Base-by-base conservation (phyloP, 1,284 basidiomycete genomes). In the Trametes hirsuta region DNA sequence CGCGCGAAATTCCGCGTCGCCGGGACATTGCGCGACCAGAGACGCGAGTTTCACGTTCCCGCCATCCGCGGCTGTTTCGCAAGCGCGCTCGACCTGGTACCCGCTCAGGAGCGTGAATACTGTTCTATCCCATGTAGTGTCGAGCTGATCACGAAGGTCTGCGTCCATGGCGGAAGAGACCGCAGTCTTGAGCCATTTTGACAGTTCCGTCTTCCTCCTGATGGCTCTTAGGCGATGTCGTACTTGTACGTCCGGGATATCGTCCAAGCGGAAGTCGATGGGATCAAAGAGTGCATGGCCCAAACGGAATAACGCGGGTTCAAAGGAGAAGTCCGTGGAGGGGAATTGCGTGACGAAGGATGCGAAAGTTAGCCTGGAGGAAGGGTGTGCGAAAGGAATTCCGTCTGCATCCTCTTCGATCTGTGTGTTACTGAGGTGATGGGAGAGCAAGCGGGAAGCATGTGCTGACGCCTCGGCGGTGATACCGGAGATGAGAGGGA, bases 281-380 rank as follows among this genome's bases (percentile, higher is more conserved):
- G 85, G 82, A 75, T 99, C 97, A 71, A 98, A 99, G 0, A 99
- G 81, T 0, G 94, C 94, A n/a, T 85, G 84, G 6, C 94, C 95
- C 0, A 99, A 84, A 24, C 91, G 87, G 81, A 96, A 98, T 25
- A 98, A 73, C 12, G 83, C 84, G 1, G 94, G 90, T 69, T 93
- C 90, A 66, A 87, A 86, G 0, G 91, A 87, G 15, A 82, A 81
- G 69, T 97, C 92, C 42, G 85, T 85, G 22, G 85, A 71, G 10
- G 90, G 83, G 72, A 95, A 97, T 15, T 92, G 78, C 2, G 83
- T 75, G 2, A 85, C 81, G 69, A 97, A 95, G 34, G 94, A 88
- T 9, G 84, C 81, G 75, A 98, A 99, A 44, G 87, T 84, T 24
- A 97, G 84, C 6, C 78, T 71, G 3, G 77, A 68, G 47, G 81